Percentiles rank a stretch among this genome's conserved stretches.
Evolutionary conservation across 1,284 basidiomycete species (phyloP).

Genomic region (Cystobasidium sp.): DNA sequence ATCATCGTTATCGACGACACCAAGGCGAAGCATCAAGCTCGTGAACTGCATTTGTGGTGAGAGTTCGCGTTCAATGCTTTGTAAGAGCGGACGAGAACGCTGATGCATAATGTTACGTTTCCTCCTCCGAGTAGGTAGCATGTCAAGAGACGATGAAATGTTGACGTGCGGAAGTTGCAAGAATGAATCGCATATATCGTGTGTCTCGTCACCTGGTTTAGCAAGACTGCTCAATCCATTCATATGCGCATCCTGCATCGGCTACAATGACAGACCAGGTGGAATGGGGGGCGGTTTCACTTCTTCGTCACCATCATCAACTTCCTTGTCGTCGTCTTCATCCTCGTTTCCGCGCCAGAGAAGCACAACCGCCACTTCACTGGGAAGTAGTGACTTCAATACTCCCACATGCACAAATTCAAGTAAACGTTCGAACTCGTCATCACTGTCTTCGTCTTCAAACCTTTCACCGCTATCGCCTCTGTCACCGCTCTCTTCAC

Average conservation of each 20-base stretch:
- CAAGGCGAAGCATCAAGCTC: not conserved
- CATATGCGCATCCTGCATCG: not conserved
- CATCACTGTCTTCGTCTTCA: not conserved
- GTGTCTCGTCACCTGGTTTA: slow-evolving; percentile 5
- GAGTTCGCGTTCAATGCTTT: not conserved
- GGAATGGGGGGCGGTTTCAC: not conserved
- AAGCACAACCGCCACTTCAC: too few relatives aligned
- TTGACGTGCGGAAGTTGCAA: slow-evolving; percentile 13
- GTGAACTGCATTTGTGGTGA: slow-evolving; percentile 13
- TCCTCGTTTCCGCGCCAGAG: too few relatives aligned
- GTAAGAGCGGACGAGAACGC: too few relatives aligned
- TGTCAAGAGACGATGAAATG: slow-evolving; percentile 5
- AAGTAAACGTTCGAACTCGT: too few relatives aligned
- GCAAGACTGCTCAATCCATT: slow-evolving; percentile 12
- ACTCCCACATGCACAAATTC: too few relatives aligned
- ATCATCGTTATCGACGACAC: not conserved
- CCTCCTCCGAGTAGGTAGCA: not conserved
- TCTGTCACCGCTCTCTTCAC: not conserved
- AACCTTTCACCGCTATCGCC: not conserved
- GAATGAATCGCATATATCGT: slow-evolving; percentile 11
- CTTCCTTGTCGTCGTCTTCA: too few relatives aligned
- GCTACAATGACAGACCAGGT: not conserved
- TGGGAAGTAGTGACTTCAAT: too few relatives aligned
- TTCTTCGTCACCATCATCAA: not conserved
- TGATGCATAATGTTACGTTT: too few relatives aligned